Evolutionary conservation across 2,329 filamentous ascomycete genomes (phyloP).

Genomic region (Metarhizium anisopliae): DNA sequence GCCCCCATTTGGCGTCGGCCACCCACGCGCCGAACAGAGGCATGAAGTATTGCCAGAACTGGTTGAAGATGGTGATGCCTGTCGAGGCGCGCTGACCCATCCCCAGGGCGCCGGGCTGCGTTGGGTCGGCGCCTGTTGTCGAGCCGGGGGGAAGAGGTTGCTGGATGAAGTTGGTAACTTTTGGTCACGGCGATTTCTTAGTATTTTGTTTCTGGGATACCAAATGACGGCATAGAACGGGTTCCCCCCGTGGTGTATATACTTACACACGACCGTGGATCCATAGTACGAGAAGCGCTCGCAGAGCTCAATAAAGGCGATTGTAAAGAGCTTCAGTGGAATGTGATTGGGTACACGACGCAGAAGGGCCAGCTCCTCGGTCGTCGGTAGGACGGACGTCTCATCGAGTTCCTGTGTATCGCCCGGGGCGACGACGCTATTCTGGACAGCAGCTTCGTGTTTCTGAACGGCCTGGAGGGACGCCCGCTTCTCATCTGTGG

Average conservation of each 20-base stretch:
- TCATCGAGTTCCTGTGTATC: neutral
- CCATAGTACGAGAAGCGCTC: slow-evolving; percentile 76
- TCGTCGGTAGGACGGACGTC: slow-evolving; percentile 35
- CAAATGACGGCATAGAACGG: no score
- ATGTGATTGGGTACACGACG: slow-evolving; percentile 55
- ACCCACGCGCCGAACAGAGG: slow-evolving; percentile 47
- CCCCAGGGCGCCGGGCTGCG: slow-evolving; percentile 41
- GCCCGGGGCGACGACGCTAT: neutral
- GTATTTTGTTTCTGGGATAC: no score
- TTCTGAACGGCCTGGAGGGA: neutral
- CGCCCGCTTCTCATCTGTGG: slow-evolving; percentile 32
- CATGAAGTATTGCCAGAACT: slow-evolving; percentile 54
- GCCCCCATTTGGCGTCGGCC: slow-evolving; percentile 63
- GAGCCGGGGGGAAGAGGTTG: slow-evolving; percentile 44
- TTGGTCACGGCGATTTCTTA: no score
- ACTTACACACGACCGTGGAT: slow-evolving; percentile 51
- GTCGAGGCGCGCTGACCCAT: slow-evolving; percentile 45
- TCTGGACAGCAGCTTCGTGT: neutral
- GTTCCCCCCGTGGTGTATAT: neutral
- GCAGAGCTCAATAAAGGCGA: slow-evolving; percentile 65
- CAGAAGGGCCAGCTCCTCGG: slow-evolving; percentile 52
- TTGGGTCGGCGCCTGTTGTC: slow-evolving; percentile 38
- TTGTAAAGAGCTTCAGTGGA: slow-evolving; percentile 56
- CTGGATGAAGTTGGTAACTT: slow-evolving; percentile 52
- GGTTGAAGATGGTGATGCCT: slow-evolving; percentile 43